Evolutionary conservation across 108 stramenopile genomes (phyloP), one percentile per base, ranked within the genome.

Genomic region (Nitzschia palea): DNA sequence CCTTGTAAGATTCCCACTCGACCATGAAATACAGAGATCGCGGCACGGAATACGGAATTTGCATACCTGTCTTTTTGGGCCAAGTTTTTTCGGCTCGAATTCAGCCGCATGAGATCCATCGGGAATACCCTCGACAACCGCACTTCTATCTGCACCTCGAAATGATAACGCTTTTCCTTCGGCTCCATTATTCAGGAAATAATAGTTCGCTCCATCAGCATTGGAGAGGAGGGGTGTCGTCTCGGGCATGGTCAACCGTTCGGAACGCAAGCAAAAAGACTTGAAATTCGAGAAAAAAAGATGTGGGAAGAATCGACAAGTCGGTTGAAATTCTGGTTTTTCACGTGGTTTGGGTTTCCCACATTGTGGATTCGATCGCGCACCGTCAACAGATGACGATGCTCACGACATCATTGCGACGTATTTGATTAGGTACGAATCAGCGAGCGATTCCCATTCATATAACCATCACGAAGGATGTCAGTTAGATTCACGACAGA

Each of bases 111-210:
- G 4, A 20, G 67, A 32, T 2, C 73, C 62, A 12, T 18, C 30
- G 22, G 64, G 52, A 30, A 71, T 45, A 9, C 45, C 59, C 44
- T 80, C 79, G 33, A 71, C 79, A 22, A 17, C 23, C 17, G 58
- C 74, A 23, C 50, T 52, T 15, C 55, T 67, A 45, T 58, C 74
- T 6, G 33, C 44, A 50, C 65, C 71, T 40, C 70, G 70, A 15
- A 62, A 51, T 9, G 35, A 40, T 20, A n/a, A 22, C 20, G 52
- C 37, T 31, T 32, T 33, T 22, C 68, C 68, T n/a, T 56, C 55
- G 28, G 15, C 20, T 44, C 59, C 59, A 50, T 50, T 33, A 22
- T 53, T 53, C 5, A 65, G 27, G 36, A 53, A 65, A 37, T 65
- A 65, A 2, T 53, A 52, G 28, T 28, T 53, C 10, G n/a, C 17